These are phyloP conservation scores for Nitzschia sp. DNA, from an alignment of 108 stramenopile genomes.

Conservation along the genomic window DNA sequence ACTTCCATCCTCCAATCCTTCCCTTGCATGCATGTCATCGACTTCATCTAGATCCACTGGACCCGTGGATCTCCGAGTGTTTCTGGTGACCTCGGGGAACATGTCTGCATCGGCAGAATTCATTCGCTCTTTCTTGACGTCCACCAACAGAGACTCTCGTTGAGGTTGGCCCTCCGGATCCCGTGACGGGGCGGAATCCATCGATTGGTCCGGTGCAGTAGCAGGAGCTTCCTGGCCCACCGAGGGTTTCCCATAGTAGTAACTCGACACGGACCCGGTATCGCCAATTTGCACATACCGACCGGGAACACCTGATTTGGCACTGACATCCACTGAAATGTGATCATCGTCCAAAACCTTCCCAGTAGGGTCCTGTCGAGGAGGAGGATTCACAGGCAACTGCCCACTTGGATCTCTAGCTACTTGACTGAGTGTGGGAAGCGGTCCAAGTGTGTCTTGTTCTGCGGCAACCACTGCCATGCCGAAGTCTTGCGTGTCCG, in stretches of 20 bases:
- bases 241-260: slow-evolving; percentile 20
- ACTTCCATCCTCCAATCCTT: slow-evolving; percentile 21
- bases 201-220: background rate
- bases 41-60: slow-evolving; percentile 54
- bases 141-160: slow-evolving; percentile 18
- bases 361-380: slow-evolving; percentile 1
- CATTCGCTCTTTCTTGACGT: slow-evolving; percentile 48
- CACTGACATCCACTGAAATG: slow-evolving; percentile 6
- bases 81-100: slow-evolving; percentile 25
- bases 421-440: background rate
- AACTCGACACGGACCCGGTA: slow-evolving; percentile 45
- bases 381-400: background rate
- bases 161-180: slow-evolving; percentile 6
- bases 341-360: slow-evolving; percentile 15
- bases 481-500: slow-evolving; percentile 38
- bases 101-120: slow-evolving; percentile 36
- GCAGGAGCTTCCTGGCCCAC: background rate
- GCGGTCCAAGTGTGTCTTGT: slow-evolving; percentile 1
- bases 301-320: slow-evolving; percentile 7
- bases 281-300: slow-evolving; percentile 50
- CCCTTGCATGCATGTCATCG: slow-evolving; percentile 11
- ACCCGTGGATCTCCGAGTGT: slow-evolving; percentile 21
- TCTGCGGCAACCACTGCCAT: background rate
- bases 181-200: background rate
- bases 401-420: slow-evolving; percentile 17